Percentiles rank a stretch among this genome's conserved stretches.
Conservation (phyloP, 441 rosid species). For the Adansonia madagascariensis region DNA sequence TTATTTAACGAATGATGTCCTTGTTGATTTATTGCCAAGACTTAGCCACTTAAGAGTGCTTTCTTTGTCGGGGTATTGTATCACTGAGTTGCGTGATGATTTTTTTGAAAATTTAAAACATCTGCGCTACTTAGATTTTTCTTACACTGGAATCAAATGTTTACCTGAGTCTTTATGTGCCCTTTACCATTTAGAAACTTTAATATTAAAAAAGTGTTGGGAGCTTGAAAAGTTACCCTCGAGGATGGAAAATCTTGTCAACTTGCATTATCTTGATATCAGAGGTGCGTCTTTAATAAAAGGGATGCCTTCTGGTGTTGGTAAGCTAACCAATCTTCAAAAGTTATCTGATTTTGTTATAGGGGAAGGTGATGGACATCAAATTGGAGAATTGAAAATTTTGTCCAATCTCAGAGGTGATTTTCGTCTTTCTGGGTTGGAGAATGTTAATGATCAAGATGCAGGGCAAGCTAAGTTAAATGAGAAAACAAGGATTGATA, state of each 20-base stretch:
- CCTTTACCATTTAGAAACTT: background rate
- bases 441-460: background rate
- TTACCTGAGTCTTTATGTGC: conserved; percentile 7
- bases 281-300: background rate
- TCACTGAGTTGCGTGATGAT: background rate
- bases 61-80: background rate
- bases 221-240: background rate
- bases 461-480: background rate
- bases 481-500: background rate
- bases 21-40: conserved; percentile 6
- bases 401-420: conserved; percentile 12
- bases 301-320: conserved; percentile 9
- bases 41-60: background rate
- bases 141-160: background rate
- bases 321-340: background rate
- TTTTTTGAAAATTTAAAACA: background rate
- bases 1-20: background rate
- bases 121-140: background rate
- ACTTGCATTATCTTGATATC: conserved; percentile 3
- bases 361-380: background rate
- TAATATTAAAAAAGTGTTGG: background rate
- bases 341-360: conserved; percentile 19
- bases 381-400: conserved; percentile 16
- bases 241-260: background rate
- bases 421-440: conserved; percentile 18